Percentiles rank a stretch among this genome's conserved stretches.
These are phyloP conservation scores for Trichoderma cornu-damae DNA, from an alignment of 2,329 filamentous ascomycete species.

Conservation along the genomic window DNA sequence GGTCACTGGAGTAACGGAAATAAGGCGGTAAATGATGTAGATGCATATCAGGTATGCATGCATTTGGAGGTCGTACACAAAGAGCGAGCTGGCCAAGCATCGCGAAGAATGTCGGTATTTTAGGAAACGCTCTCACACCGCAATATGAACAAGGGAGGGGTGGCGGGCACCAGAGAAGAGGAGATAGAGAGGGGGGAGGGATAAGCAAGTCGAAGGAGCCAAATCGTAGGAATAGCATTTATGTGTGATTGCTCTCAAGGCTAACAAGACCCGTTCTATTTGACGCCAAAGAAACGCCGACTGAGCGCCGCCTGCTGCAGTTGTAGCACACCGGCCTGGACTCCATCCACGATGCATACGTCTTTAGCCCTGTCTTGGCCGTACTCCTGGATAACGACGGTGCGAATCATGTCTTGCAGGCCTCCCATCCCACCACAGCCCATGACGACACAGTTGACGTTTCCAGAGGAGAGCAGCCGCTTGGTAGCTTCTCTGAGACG, in stretches of 20 bases:
- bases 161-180: too few relatives aligned
- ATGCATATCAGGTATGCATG: slow-evolving; percentile 9
- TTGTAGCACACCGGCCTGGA: slow-evolving; percentile 62
- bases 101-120: neutral
- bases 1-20: neutral
- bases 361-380: slow-evolving; percentile 16
- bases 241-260: neutral
- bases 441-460: slow-evolving; percentile 67
- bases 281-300: slow-evolving; percentile 34
- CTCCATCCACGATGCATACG: slow-evolving; percentile 68
- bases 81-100: neutral
- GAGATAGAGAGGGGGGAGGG: neutral
- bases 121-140: neutral
- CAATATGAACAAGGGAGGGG: neutral
- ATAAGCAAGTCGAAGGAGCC: neutral
- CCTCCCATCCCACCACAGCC: slow-evolving; percentile 92
- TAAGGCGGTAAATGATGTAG: neutral
- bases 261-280: neutral
- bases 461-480: slow-evolving; percentile 52
- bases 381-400: slow-evolving; percentile 56
- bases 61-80: slow-evolving; percentile 2
- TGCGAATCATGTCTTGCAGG: slow-evolving; percentile 69
- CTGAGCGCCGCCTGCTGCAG: slow-evolving; percentile 51
- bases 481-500: slow-evolving; percentile 67
- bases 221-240: neutral